Conservation (phyloP, 768 basidiomycete species). For the Lactarius quietus region DNA sequence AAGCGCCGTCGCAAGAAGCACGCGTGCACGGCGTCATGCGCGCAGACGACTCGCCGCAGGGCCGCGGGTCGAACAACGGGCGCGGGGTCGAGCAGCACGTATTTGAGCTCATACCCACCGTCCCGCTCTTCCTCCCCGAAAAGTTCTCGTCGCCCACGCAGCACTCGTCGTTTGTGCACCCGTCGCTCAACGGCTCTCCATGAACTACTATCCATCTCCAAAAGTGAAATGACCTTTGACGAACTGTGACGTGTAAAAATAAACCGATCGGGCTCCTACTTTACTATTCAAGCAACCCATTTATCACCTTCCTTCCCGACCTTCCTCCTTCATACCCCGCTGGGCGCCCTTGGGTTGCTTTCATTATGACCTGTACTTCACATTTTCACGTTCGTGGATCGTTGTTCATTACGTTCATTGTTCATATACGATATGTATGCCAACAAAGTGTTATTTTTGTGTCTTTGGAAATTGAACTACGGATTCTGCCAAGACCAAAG, state of each 20-base stretch:
- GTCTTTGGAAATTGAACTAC: background rate
- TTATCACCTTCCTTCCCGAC: background rate
- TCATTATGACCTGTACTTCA: conserved; percentile 10
- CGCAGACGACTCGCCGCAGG: conserved; percentile 37
- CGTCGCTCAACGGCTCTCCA: conserved; percentile 36
- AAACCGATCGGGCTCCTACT: no score
- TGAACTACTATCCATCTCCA: background rate
- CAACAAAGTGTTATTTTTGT: conserved; percentile 7
- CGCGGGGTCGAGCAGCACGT: conserved; percentile 63
- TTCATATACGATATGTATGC: conserved; percentile 16
- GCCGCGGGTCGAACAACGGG: conserved; percentile 34
- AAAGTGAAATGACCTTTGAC: background rate
- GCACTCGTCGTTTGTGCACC: conserved; percentile 32
- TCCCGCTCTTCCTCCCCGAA: conserved; percentile 62
- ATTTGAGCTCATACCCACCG: conserved; percentile 74
- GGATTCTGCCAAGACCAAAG: background rate
- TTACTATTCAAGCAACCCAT: background rate
- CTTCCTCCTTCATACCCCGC: background rate
- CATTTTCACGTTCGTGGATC: no score
- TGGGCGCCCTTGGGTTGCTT: background rate
- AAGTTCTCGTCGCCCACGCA: conserved; percentile 39
- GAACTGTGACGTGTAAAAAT: background rate
- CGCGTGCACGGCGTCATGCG: conserved; percentile 88
- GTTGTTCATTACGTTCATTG: no score
- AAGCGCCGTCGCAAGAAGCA: conserved; percentile 65